Evolutionary conservation across 176 grass and related monocot species (phyloP).

Genomic region (Elaeis guineensis): DNA sequence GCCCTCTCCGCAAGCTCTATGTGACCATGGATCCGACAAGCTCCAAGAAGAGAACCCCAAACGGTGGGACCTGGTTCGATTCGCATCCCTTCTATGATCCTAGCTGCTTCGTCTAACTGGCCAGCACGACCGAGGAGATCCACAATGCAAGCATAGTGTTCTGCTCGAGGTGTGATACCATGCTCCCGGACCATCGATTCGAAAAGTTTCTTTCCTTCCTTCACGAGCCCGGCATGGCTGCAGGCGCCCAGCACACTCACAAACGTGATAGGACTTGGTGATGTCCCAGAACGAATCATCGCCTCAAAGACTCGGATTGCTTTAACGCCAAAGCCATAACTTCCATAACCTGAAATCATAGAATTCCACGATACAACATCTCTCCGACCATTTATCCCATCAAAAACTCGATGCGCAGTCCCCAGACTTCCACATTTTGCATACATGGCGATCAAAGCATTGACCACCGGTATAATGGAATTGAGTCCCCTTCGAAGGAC

Average conservation of each 20-base stretch:
- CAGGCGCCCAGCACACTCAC: slow-evolving; percentile 62
- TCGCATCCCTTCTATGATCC: slow-evolving; percentile 48
- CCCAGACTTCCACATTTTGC: slow-evolving; percentile 66
- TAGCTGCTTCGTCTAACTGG: slow-evolving; percentile 44
- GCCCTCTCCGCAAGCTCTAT: slow-evolving; percentile 75
- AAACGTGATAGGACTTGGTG: slow-evolving; percentile 62
- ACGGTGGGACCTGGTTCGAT: slow-evolving; percentile 52
- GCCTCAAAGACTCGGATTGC: slow-evolving; percentile 40
- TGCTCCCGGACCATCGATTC: slow-evolving; percentile 41
- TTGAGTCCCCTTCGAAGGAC: slow-evolving; percentile 56
- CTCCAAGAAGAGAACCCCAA: slow-evolving; percentile 77
- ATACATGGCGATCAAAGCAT: slow-evolving; percentile 62
- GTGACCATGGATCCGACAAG: slow-evolving; percentile 65
- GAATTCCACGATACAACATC: slow-evolving; percentile 75
- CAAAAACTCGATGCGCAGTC: slow-evolving; percentile 21
- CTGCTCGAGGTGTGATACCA: slow-evolving; percentile 34
- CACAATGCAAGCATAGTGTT: slow-evolving; percentile 73
- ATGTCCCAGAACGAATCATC: slow-evolving; percentile 43
- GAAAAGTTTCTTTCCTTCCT: slow-evolving; percentile 71
- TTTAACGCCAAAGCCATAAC: slow-evolving; percentile 44
- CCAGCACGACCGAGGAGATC: slow-evolving; percentile 71
- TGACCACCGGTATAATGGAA: slow-evolving; percentile 42
- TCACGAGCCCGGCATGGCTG: slow-evolving; percentile 72
- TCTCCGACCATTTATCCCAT: slow-evolving; percentile 33
- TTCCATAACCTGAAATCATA: slow-evolving; percentile 57